Percentiles rank a stretch among this genome's conserved stretches.
phyloP scores from a whole-genome alignment of 192 early-diverging fungal species.

The Coemansia sp. region DNA sequence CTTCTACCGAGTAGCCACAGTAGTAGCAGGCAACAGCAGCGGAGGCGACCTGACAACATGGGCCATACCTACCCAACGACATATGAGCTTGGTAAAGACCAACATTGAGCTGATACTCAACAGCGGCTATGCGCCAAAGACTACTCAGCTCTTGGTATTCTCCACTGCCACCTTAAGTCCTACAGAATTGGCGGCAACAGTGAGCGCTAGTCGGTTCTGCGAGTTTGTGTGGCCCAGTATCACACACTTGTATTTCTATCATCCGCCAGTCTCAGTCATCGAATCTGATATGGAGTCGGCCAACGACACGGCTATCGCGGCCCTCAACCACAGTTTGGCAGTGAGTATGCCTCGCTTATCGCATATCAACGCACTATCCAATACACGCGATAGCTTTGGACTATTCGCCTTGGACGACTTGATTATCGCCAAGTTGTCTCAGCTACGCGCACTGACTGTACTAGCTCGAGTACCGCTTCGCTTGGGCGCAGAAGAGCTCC shows the following conservation, averaged over 20 bases:
- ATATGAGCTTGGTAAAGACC: not conserved
- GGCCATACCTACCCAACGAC: constrained; percentile 2
- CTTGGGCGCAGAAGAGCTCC: constrained; percentile 13
- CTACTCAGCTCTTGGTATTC: constrained; percentile 17
- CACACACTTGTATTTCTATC: constrained; percentile 28
- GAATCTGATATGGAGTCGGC: not conserved
- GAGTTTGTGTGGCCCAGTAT: constrained; percentile 39
- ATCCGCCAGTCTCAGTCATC: constrained; percentile 4
- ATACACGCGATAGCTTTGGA: constrained; percentile 42
- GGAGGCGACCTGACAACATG: constrained; percentile 1
- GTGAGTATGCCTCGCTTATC: constrained; percentile 20
- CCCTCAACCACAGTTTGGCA: constrained; percentile 21
- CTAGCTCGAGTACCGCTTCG: constrained; percentile 9
- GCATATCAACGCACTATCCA: constrained; percentile 29
- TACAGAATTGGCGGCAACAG: not conserved
- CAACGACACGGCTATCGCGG: constrained; percentile 28
- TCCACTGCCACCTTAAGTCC: not conserved
- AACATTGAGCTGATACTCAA: constrained; percentile 36
- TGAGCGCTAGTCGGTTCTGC: constrained; percentile 18
- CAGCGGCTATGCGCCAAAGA: constrained; percentile 49
- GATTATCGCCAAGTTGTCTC: constrained; percentile 16
- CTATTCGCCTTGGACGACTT: constrained; percentile 44
- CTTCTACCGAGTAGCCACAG: constrained; percentile 38
- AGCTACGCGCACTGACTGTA: constrained; percentile 19
- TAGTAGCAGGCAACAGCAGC: constrained; percentile 19